Evolutionary conservation across 2,329 filamentous ascomycete genomes (phyloP).

Genomic region (Penicillium sp.): DNA sequence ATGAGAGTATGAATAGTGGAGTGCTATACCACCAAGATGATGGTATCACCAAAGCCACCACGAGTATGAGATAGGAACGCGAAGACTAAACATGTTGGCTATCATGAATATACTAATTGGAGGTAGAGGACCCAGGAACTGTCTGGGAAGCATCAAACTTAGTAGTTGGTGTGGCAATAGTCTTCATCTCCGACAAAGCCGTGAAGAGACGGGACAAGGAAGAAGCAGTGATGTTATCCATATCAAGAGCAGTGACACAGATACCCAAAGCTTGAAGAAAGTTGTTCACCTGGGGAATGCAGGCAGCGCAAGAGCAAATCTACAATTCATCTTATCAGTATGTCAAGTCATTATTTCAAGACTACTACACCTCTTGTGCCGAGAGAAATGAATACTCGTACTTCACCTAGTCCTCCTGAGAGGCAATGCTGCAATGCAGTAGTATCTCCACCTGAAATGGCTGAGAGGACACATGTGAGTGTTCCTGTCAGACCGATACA

Average conservation of each 20-base stretch:
- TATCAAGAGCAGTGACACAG: slow-evolving; percentile 6
- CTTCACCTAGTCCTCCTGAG: slow-evolving; percentile 12
- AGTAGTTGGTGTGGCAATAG: background rate
- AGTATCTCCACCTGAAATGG: slow-evolving; percentile 13
- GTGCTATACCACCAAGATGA: too few relatives aligned
- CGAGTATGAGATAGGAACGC: background rate
- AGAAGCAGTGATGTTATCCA: background rate
- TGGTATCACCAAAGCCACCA: background rate
- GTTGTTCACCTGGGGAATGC: slow-evolving; percentile 10
- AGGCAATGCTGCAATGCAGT: slow-evolving; percentile 18
- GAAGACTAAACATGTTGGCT: background rate
- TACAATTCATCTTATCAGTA: background rate
- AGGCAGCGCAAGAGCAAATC: slow-evolving; percentile 24
- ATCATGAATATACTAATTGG: background rate
- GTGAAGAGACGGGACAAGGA: background rate
- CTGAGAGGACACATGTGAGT: slow-evolving; percentile 18
- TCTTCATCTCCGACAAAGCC: background rate
- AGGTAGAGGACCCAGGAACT: background rate
- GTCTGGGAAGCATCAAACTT: background rate
- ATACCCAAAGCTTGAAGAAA: slow-evolving; percentile 16
- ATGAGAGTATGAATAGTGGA: too few relatives aligned
- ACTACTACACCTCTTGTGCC: background rate
- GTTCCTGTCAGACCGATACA: slow-evolving; percentile 18
- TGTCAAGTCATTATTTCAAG: background rate
- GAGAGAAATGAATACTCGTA: background rate